Evolutionary conservation across 148 eudicot species (phyloP), one percentile per base, ranked within the genome.

Genomic region (Nepenthes mirabilis): DNA sequence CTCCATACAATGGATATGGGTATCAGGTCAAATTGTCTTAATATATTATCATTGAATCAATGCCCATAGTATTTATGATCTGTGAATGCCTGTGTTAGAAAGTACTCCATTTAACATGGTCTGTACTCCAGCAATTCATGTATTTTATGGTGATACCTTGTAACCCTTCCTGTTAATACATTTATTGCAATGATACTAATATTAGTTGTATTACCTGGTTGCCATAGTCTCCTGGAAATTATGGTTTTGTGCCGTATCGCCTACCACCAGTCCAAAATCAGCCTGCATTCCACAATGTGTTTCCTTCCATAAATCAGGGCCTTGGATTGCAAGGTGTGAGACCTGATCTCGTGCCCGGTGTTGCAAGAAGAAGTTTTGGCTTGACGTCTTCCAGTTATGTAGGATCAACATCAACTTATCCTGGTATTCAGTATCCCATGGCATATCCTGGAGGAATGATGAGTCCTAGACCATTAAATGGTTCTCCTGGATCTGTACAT

Each of bases 1-100:
- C 97, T 11, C 70, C 90, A 37, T 93, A 88, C 68, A 86, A 79
- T 63, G 95, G 93, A 69, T 94, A 82, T 72, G 91, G 91, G n/a
- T 94, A 89, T 80, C 99, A 94, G 99, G 99, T 94, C 9, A 5
- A 37, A 37, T 53, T 11, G 11, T 35, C 14, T 48, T 1, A 13
- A 11, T 32, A 43, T 11, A 58, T 11, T 14, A 37, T 36, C 3
- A 36, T 33, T 40, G 6, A 5, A 6, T 14, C 33, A 23, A 13
- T 37, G 6, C 11, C 37, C 7, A 40, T 36, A 12, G 14, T 36
- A 5, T 10, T 2, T n/a, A 37, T 58, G 61, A 14, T 36, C n/a
- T 43, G 34, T 5, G 11, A 53, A 53, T 45, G 14, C 33, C 13
- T 53, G 23, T 54, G 54, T 40, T 12, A 34, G 14, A 35, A 58